These are phyloP conservation scores for Fusarium longipes DNA, from an alignment of 2,329 filamentous ascomycete species.

Conservation along the genomic window DNA sequence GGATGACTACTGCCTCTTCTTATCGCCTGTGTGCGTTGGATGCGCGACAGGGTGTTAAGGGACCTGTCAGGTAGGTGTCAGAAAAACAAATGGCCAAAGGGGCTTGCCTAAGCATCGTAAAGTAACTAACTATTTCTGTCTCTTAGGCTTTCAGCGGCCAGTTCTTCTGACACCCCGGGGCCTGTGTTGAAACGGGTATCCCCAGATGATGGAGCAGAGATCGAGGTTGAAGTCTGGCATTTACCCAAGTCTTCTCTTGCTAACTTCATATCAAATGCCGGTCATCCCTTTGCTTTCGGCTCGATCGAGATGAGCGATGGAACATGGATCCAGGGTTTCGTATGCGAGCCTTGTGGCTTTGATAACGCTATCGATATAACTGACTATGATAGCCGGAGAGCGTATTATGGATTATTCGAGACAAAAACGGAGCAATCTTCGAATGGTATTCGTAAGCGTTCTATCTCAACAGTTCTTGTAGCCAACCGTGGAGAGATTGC, in stretches of 20 bases:
- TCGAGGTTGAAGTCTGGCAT: slow-evolving; percentile 53
- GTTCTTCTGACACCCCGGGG: no score
- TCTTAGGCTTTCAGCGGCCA: no score
- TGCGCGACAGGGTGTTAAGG: slow-evolving; percentile 34
- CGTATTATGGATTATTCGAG: slow-evolving; percentile 35
- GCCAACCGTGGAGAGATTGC: slow-evolving; percentile 75
- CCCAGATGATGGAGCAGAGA: slow-evolving; percentile 38
- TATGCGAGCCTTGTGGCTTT: slow-evolving; percentile 53
- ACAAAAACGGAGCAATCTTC: background rate
- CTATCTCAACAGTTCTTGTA: slow-evolving; percentile 62
- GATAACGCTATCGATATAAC: slow-evolving; percentile 49
- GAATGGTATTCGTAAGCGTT: background rate
- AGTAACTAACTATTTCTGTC: no score
- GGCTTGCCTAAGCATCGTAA: no score
- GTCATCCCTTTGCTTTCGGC: slow-evolving; percentile 52
- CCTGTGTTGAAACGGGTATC: slow-evolving; percentile 48
- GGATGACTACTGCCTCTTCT: slow-evolving; percentile 46
- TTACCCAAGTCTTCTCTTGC: slow-evolving; percentile 47
- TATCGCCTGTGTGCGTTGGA: slow-evolving; percentile 50
- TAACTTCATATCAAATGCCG: slow-evolving; percentile 50
- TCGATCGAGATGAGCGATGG: slow-evolving; percentile 51
- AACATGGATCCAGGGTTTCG: slow-evolving; percentile 51
- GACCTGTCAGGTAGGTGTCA: no score
- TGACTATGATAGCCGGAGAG: slow-evolving; percentile 48
- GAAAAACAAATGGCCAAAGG: no score